Conservation (phyloP, 2,329 filamentous ascomycete species). For the Aspergillus brunneoviolaceus region DNA sequence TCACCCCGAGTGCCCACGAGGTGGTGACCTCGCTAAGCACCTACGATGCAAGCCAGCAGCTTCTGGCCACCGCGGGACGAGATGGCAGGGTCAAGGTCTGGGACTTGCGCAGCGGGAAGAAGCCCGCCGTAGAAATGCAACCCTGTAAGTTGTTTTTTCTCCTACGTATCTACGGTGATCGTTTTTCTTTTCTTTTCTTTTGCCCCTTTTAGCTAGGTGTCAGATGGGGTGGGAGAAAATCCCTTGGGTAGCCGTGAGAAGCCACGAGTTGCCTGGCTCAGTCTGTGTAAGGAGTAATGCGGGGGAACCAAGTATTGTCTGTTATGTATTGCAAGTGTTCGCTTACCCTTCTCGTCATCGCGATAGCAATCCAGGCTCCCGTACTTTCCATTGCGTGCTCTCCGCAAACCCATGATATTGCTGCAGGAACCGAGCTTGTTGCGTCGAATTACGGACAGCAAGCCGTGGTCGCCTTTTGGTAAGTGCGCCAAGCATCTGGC, state of each 20-base stretch:
- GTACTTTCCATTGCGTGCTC: conserved; percentile 56
- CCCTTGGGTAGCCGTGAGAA: no score
- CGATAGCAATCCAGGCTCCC: conserved; percentile 48
- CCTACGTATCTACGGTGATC: background rate
- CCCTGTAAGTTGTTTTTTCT: conserved; percentile 31
- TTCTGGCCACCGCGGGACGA: conserved; percentile 39
- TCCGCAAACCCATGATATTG: conserved; percentile 48
- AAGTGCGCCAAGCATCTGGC: conserved; percentile 7
- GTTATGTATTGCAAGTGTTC: conserved; percentile 5
- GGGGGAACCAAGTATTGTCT: background rate
- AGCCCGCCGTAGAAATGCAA: conserved; percentile 32
- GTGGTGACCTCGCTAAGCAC: conserved; percentile 41
- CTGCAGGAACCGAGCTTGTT: conserved; percentile 56
- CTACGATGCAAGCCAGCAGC: conserved; percentile 27
- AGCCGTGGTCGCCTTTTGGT: conserved; percentile 46
- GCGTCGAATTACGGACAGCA: conserved; percentile 30
- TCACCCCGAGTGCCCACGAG: conserved; percentile 32
- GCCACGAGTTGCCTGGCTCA: no score
- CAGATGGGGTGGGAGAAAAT: background rate
- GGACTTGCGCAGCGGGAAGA: conserved; percentile 38
- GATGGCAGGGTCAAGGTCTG: conserved; percentile 44
- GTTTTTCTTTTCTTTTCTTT: conserved; percentile 1
- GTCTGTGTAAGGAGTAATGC: no score
- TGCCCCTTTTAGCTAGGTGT: conserved; percentile 1
- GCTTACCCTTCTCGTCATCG: conserved; percentile 14